These are phyloP conservation scores for Adansonia gregorii DNA, from an alignment of 441 rosid genomes.

Conservation along the genomic window DNA sequence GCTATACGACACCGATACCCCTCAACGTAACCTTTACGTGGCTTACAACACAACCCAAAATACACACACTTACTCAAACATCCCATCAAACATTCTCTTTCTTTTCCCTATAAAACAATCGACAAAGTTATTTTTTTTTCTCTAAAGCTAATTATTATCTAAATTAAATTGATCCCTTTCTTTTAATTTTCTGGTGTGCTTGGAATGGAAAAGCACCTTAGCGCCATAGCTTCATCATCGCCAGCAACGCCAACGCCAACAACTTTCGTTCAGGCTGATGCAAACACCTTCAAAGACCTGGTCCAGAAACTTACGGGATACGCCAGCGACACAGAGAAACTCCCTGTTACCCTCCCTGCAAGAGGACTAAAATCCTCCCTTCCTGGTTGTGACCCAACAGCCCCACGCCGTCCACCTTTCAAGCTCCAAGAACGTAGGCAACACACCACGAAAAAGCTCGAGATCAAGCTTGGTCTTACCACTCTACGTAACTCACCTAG, in stretches of 20 bases:
- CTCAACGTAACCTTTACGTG: neutral
- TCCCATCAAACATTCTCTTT: slow-evolving; percentile 18
- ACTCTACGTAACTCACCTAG: slow-evolving; percentile 26
- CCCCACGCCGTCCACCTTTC: slow-evolving; percentile 49
- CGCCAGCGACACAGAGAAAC: slow-evolving; percentile 27
- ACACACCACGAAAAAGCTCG: slow-evolving; percentile 44
- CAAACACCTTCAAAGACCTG: slow-evolving; percentile 46
- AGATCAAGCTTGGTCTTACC: slow-evolving; percentile 46
- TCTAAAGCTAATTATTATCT: neutral
- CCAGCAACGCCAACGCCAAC: slow-evolving; percentile 38
- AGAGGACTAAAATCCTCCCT: slow-evolving; percentile 30
- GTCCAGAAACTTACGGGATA: slow-evolving; percentile 61
- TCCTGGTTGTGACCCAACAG: slow-evolving; percentile 29
- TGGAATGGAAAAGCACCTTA: slow-evolving; percentile 30
- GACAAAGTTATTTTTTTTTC: neutral
- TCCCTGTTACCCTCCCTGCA: slow-evolving; percentile 28
- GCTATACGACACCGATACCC: neutral
- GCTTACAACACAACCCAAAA: neutral
- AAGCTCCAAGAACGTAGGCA: slow-evolving; percentile 63
- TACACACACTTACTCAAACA: neutral
- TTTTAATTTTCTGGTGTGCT: neutral
- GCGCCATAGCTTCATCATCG: slow-evolving; percentile 22
- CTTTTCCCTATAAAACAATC: slow-evolving; percentile 16
- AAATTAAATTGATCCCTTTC: neutral
- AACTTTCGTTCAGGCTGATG: slow-evolving; percentile 57